Percentiles rank a stretch among this genome's conserved stretches.
Evolutionary conservation across 1,284 basidiomycete species (phyloP).

Genomic region (Papiliotrema flavescens): DNA sequence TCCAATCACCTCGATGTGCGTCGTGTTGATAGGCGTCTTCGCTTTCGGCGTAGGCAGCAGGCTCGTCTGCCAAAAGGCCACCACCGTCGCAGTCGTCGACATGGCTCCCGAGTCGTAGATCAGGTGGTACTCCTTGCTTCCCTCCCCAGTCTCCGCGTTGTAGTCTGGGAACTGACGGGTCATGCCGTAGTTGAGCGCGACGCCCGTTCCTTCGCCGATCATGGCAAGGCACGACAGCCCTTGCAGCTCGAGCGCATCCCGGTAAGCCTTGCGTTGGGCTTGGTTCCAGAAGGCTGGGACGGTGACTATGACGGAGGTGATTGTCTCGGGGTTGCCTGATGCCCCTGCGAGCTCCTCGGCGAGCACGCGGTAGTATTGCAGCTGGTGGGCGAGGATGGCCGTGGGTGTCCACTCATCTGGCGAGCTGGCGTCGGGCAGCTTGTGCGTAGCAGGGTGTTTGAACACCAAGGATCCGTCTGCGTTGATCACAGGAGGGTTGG

Average conservation of each 20-base stretch:
- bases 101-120: conserved; percentile 93
- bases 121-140: conserved; percentile 74
- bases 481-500: conserved; percentile 29
- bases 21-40: conserved; percentile 57
- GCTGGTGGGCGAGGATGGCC: conserved; percentile 91
- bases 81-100: conserved; percentile 79
- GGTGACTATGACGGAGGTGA: conserved; percentile 76
- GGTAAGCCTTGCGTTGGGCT: conserved; percentile 79
- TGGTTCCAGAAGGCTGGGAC: conserved; percentile 85
- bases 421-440: conserved; percentile 54
- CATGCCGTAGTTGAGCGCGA: conserved; percentile 95
- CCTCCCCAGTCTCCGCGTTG: conserved; percentile 32
- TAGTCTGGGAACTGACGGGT: conserved; percentile 70
- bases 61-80: conserved; percentile 65
- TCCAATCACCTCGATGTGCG: conserved; percentile 69
- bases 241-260: conserved; percentile 86
- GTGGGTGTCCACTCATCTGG: conserved; percentile 65
- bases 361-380: conserved; percentile 82
- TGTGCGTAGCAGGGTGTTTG: conserved; percentile 62
- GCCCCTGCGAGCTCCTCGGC: conserved; percentile 65
- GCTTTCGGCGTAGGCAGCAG: conserved; percentile 47
- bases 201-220: conserved; percentile 88
- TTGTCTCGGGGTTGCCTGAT: conserved; percentile 58
- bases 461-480: conserved; percentile 58
- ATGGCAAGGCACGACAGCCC: conserved; percentile 79